A percentile compares a stretch with the other conserved stretches of the same genome.
These are phyloP conservation scores for Ploettnerulaceae sp. DNA, from an alignment of 2,329 filamentous ascomycete genomes.

Conservation along the genomic window DNA sequence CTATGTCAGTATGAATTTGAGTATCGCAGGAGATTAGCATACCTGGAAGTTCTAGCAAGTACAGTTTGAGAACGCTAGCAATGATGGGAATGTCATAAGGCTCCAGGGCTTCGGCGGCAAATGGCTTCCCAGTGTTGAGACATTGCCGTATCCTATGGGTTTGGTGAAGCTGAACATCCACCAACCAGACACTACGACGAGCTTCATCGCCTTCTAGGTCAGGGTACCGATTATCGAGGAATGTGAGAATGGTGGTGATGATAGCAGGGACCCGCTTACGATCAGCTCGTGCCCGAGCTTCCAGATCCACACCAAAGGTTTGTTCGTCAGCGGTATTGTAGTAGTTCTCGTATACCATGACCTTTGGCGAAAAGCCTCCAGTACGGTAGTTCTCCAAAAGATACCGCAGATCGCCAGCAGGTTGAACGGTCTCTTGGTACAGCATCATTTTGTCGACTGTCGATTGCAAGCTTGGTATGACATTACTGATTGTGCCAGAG, in stretches of 20 bases:
- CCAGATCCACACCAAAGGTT: conserved; percentile 96
- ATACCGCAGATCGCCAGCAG: conserved; percentile 82
- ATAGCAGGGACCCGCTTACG: conserved; percentile 92
- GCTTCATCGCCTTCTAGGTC: conserved; percentile 96
- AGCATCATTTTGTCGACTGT: conserved; percentile 98
- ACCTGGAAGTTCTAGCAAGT: conserved; percentile 92
- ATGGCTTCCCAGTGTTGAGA: conserved; percentile 81
- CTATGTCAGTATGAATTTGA: conserved; percentile 20
- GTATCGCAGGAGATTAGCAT: conserved; percentile 35
- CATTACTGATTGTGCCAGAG: conserved; percentile 93
- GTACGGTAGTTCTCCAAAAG: conserved; percentile 96
- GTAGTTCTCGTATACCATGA: conserved; percentile 96
- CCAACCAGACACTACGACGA: conserved; percentile 86
- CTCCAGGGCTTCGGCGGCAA: conserved; percentile 70
- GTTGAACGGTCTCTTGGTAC: conserved; percentile 98
- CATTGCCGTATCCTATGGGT: conserved; percentile 78
- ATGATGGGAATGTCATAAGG: conserved; percentile 93
- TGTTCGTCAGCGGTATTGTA: conserved; percentile 98
- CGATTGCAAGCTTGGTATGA: conserved; percentile 92
- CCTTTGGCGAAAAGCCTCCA: conserved; percentile 83
- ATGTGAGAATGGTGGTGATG: conserved; percentile 88
- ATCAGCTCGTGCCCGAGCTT: conserved; percentile 86
- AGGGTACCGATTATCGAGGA: conserved; percentile 93
- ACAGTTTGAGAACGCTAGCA: conserved; percentile 87
- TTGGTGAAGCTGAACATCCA: conserved; percentile 80